Percentiles rank a stretch among this genome's conserved stretches.
These are phyloP conservation scores for Pythium myriotylum DNA, from an alignment of 352 stramenopile species.

Conservation along the genomic window DNA sequence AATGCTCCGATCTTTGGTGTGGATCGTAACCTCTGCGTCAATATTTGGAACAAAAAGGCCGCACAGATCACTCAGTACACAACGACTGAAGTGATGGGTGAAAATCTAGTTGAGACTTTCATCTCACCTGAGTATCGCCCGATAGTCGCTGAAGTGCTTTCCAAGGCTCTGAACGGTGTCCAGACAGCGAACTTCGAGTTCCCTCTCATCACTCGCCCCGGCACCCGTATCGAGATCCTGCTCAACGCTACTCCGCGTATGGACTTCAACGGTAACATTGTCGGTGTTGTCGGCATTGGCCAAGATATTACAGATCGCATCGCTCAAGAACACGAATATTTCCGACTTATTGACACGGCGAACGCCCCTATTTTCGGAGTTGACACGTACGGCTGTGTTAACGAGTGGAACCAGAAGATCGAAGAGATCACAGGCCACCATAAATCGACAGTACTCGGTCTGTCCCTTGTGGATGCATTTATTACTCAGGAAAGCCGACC, in stretches of 20 bases:
- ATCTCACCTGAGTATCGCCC: constrained; percentile 73
- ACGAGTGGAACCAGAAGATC: constrained; percentile 90
- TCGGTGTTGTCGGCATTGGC: constrained; percentile 86
- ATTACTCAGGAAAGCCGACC: constrained; percentile 73
- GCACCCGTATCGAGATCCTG: constrained; percentile 67
- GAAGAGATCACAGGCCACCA: constrained; percentile 83
- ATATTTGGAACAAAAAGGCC: constrained; percentile 91
- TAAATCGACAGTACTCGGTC: constrained; percentile 65
- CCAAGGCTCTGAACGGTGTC: constrained; percentile 69
- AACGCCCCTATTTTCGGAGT: constrained; percentile 88
- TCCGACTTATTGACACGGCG: constrained; percentile 70
- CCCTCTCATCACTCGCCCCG: constrained; percentile 70
- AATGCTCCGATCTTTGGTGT: constrained; percentile 77
- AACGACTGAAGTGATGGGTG: constrained; percentile 82
- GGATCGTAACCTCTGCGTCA: constrained; percentile 67
- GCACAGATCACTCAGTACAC: constrained; percentile 90
- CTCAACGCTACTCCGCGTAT: constrained; percentile 75
- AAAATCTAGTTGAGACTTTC: constrained; percentile 86
- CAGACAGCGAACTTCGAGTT: constrained; percentile 92
- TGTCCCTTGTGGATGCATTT: constrained; percentile 80
- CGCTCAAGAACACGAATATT: constrained; percentile 74
- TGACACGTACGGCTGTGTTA: constrained; percentile 81
- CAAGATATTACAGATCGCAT: constrained; percentile 84
- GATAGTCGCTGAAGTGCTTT: constrained; percentile 72
- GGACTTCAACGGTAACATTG: constrained; percentile 73